Base-by-base conservation (phyloP, 352 stramenopile species). In the Globisporangium splendens region DNA sequence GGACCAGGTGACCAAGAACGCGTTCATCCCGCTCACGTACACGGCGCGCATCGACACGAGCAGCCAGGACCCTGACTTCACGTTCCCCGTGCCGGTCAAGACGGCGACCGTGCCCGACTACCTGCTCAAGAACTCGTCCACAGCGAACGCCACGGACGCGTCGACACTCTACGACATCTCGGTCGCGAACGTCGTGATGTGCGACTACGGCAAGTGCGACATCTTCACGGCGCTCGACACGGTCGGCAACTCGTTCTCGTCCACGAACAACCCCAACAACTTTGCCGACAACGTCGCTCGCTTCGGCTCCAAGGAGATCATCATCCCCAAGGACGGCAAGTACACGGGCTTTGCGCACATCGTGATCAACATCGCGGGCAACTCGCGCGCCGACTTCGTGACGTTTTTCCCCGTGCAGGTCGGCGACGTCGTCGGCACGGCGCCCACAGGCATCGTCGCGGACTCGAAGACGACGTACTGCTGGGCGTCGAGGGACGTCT, bases 351-450 rank as follows among this genome's bases (percentile, higher is more conserved):
- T 84, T 49, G 83, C 74, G 39, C 80, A 89, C 59, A 58, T 91
- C 35, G 75, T 86, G 35, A 59, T 91, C 44, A 88, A 81, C 62
- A 73, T 91, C 15, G 75, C 65, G 1, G 80, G 70, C 50, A 82
- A 89, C 54, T 81, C 75, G 50, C 77, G 83, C 12, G 76, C 77
- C 39, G 80, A 93, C 60, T 93, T 91, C 35, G 73, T 88, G 3
- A 89, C 80, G 12, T 93, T 86, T 57, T 93, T 93, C 62, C 79
- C 81, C 7, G 77, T 89, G 22, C 83, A 91, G 47, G 75, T 93
- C 42, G 80, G 83, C 20, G 77, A 85, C 3, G 67, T 82, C 20
- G 75, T 79, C 46, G 80, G 80, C 35, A 82, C 71, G 4, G 70
- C 72, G 13, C 78, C 78, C 0, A 58, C 55, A 2, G 70, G 58